phyloP scores from a whole-genome alignment of 306 rosid species.

The Echinosophora koreensis region DNA sequence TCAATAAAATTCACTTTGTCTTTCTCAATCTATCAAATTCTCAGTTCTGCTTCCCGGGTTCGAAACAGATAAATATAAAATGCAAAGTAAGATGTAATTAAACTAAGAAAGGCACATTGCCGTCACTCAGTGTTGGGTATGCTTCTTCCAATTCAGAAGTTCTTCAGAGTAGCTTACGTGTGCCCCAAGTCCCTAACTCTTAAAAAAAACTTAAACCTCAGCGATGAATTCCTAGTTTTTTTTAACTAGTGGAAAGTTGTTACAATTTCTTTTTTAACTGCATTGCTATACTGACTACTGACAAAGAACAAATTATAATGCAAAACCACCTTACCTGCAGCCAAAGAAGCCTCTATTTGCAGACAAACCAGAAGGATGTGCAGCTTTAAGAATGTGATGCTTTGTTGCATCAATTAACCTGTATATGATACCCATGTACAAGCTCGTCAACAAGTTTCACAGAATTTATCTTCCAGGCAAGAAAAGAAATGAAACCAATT shows the following conservation, averaged over 20 bases:
- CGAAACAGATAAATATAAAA: not conserved
- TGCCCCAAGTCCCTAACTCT: constrained; percentile 18
- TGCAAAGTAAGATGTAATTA: not conserved
- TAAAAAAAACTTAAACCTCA: constrained; percentile 7
- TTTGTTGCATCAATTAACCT: constrained; percentile 84
- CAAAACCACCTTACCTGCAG: constrained; percentile 71
- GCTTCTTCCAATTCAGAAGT: constrained; percentile 13
- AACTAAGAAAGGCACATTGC: not conserved
- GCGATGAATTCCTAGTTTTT: constrained; percentile 11
- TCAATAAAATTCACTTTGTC: not conserved
- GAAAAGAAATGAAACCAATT: constrained; percentile 4
- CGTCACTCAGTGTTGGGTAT: not conserved
- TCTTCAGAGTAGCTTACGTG: not conserved
- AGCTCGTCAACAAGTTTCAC: constrained; percentile 36
- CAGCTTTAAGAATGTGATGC: constrained; percentile 89
- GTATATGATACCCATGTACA: constrained; percentile 39
- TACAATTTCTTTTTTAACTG: not conserved
- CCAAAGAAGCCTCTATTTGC: constrained; percentile 96
- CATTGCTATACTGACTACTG: not conserved
- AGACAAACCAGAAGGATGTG: constrained; percentile 98
- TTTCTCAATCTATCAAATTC: not conserved
- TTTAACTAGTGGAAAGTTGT: constrained; percentile 3
- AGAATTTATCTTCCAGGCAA: constrained; percentile 21
- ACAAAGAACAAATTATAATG: not conserved
- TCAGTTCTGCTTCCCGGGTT: not conserved